Base-by-base conservation (phyloP, 768 basidiomycete genomes). In the Rhodosporidiobolus odoratus region DNA sequence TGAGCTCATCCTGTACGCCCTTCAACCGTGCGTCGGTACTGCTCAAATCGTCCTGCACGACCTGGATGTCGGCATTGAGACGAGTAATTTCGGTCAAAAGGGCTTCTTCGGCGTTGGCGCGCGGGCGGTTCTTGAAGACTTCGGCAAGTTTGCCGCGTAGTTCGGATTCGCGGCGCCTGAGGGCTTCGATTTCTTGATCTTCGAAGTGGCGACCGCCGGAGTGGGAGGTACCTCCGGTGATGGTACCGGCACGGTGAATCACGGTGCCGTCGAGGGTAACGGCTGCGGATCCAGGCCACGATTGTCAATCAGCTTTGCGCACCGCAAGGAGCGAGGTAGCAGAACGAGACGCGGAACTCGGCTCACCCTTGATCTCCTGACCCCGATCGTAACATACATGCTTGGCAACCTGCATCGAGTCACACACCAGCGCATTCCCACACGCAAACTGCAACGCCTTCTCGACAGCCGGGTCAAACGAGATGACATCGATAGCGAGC, bases 381-480 rank as follows among this genome's bases (percentile, higher is more conserved):
- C 88, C 88, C 80, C 91, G 93, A 76, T 95, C 93, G 80, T 92
- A 99, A 75, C 89, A 91, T 9, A 98, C 87, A 78, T 88, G 88
- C 71, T 86, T 83, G 15, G 96, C 96, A 16, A 98, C 86, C 21
- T 93, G 92, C 88, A 96, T 90, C 0, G 89, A 88, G 78, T 99
- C 96, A 78, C 96, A 99, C 2, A 99, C 90, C 15, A 99, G 82
- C 5, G 93, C 88, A 80, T 90, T 95, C 4, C 94, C 93, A 79
- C 95, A 98, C 1, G 92, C 95, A 79, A 94, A 91, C 77, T 95
- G 91, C 83, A 99, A 93, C 5, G 96, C 95, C 48, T 92, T 84
- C 79, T 97, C 94, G 10, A 96, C 88, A 8, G 84, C 86, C 32
- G 91, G 84, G 71, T 95, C 89, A 75, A 87, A 86, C 69, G 89